Base-by-base conservation (phyloP, 768 basidiomycete species). In the Tricholoma hemisulphureum region DNA sequence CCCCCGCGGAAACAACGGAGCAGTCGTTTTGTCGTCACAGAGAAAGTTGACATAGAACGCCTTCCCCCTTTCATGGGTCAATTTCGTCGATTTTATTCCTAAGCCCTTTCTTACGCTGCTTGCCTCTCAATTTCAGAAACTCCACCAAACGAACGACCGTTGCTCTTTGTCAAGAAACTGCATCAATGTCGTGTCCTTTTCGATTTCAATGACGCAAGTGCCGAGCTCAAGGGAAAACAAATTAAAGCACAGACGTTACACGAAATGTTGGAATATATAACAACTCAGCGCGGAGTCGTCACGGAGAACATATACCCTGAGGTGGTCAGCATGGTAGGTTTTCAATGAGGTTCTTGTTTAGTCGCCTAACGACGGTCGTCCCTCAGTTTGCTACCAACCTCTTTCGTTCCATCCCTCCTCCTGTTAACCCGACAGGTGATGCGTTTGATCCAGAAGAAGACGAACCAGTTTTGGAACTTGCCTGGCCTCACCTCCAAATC, bases 381-480 rank as follows among this genome's bases (percentile, higher is more conserved):
- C 35, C 43, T 48, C 49, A 98, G 96, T 99, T 98, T 80, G 90
- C 93, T 51, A 88, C 89, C 70, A 99, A 99, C 77, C 89, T 99
- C 64, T 99, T 99, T 82, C 92, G 97, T 62, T 95, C 97, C 69
- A 98, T 99, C 84, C 97, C 97, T 75, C 97, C 97, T 66, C 97
- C 95, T 43, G 96, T 98, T 58, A 99, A 99, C 68, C 97, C 97
- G 5, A 91, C 87, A 11, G 97, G 97, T 54, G 97, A 99, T 72
- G 97, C 96, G 1, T 99, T 97, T 70, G 97, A 99, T 71, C 97
- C 97, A 20, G 97, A 99, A 75, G 97, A 99, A 76, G 97, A 99
- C 66, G 97, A 99, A 63, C 97, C 97, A 6, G 97, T 99, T 2
- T 83, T 99, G 58, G 97, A 99, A 71, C 89, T 98, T 57, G 97